Conservation (phyloP, 495 filamentous ascomycete genomes). For the Penicillium bovifimosum region DNA sequence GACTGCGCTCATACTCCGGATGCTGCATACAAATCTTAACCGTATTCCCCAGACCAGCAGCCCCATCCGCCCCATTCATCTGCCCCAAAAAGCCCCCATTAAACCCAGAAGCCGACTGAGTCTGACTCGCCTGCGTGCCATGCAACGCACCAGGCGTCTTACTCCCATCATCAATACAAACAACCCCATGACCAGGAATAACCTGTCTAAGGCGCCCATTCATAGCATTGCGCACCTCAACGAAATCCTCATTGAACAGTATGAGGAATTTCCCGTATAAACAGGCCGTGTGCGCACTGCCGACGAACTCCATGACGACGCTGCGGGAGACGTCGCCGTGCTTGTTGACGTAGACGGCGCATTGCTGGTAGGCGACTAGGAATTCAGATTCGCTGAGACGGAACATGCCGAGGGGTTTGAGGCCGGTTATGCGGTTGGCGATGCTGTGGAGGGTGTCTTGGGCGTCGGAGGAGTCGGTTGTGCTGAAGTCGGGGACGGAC, state of each 20-base stretch:
- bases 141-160: conserved; percentile 36
- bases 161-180: conserved; percentile 81
- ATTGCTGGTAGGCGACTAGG: conserved; percentile 88
- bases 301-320: conserved; percentile 97
- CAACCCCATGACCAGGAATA: conserved; percentile 81
- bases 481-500: conserved; percentile 79
- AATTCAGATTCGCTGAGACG: conserved; percentile 89
- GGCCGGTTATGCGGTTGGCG: conserved; percentile 68
- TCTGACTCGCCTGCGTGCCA: conserved; percentile 19
- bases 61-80: conserved; percentile 26
- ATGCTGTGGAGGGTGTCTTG: conserved; percentile 73
- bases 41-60: conserved; percentile 40
- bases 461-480: conserved; percentile 34
- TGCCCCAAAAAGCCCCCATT: conserved; percentile 19
- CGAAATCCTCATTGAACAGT: conserved; percentile 83
- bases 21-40: conserved; percentile 96
- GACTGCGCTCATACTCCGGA: conserved; percentile 71
- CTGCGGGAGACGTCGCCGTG: conserved; percentile 89
- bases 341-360: conserved; percentile 96
- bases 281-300: conserved; percentile 78
- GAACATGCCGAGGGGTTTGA: conserved; percentile 93
- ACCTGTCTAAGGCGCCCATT: conserved; percentile 92
- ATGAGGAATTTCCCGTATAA: conserved; percentile 72
- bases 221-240: conserved; percentile 94
- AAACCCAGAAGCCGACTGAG: conserved; percentile 20